Percentiles rank a stretch among this genome's conserved stretches.
Evolutionary conservation across 2,329 filamentous ascomycete genomes (phyloP).

Genomic region (Coniochaeta sp.): DNA sequence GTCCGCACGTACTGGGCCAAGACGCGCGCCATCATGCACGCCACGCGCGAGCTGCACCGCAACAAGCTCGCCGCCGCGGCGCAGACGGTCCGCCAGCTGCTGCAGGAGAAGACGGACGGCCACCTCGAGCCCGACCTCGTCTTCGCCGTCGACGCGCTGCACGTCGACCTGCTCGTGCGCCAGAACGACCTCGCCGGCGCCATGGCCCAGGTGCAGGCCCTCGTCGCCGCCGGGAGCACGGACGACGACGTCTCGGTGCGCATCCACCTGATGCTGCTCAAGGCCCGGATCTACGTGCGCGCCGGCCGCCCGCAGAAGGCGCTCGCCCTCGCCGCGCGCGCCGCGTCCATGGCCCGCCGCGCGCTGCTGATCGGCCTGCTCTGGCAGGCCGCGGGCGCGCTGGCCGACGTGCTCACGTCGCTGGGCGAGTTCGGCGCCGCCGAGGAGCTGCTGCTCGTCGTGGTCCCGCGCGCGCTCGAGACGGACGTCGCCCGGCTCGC

Average conservation of each 20-base stretch:
- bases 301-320: constrained; percentile 65
- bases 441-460: constrained; percentile 53
- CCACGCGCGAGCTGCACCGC: constrained; percentile 54
- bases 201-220: constrained; percentile 37
- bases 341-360: constrained; percentile 65
- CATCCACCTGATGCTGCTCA: constrained; percentile 64
- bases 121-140: constrained; percentile 35
- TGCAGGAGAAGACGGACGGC: constrained; percentile 37
- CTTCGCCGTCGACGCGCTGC: constrained; percentile 42
- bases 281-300: constrained; percentile 62
- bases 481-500: constrained; percentile 54
- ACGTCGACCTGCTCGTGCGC: constrained; percentile 43
- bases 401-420: constrained; percentile 62
- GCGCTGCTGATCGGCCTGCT: constrained; percentile 61
- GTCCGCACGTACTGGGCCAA: constrained; percentile 66
- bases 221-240: constrained; percentile 30
- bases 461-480: constrained; percentile 72
- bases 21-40: constrained; percentile 58
- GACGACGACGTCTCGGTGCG: constrained; percentile 55
- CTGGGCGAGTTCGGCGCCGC: constrained; percentile 66
- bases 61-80: constrained; percentile 45
- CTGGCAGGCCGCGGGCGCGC: constrained; percentile 62
- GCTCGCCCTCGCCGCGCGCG: constrained; percentile 70
- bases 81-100: constrained; percentile 40
- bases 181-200: constrained; percentile 40